Percentiles rank a stretch among this genome's conserved stretches.
phyloP scores from a whole-genome alignment of 2,329 filamentous ascomycete genomes.

The Exophiala alcalophila region DNA sequence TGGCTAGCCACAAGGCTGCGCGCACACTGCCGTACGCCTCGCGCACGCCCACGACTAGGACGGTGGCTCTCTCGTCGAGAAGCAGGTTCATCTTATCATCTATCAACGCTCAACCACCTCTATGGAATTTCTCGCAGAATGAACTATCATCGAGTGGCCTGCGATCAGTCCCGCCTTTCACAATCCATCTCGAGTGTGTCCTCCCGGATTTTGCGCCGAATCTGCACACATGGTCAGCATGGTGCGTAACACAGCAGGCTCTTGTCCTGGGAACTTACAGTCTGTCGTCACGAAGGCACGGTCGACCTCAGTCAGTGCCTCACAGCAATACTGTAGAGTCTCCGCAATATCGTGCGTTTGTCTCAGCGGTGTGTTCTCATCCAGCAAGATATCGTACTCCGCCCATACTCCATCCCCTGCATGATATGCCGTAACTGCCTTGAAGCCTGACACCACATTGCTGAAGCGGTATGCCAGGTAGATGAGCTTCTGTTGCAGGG shows the following conservation, averaged over 20 bases:
- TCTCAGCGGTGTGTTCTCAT: conserved; percentile 52
- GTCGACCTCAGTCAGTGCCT: conserved; percentile 50
- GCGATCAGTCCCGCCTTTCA: not conserved
- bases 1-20: too few species aligned
- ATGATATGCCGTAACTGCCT: conserved; percentile 58
- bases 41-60: too few species aligned
- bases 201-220: conserved; percentile 17
- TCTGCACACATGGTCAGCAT: conserved; percentile 6
- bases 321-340: conserved; percentile 59
- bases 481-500: conserved; percentile 55
- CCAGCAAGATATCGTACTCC: conserved; percentile 59
- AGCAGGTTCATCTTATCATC: too few species aligned
- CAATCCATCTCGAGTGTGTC: conserved; percentile 15
- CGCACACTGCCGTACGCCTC: too few species aligned
- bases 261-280: conserved; percentile 41
- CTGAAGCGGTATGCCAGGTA: conserved; percentile 59
- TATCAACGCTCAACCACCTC: too few species aligned
- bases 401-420: conserved; percentile 62
- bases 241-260: not conserved
- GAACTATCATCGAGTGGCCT: not conserved
- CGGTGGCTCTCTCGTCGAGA: too few species aligned
- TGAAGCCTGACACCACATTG: conserved; percentile 54
- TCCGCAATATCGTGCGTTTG: conserved; percentile 60
- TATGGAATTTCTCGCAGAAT: too few species aligned
- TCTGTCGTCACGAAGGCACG: conserved; percentile 53